Base-by-base conservation (phyloP, 306 rosid species). In the Begonia fuchsioides region DNA sequence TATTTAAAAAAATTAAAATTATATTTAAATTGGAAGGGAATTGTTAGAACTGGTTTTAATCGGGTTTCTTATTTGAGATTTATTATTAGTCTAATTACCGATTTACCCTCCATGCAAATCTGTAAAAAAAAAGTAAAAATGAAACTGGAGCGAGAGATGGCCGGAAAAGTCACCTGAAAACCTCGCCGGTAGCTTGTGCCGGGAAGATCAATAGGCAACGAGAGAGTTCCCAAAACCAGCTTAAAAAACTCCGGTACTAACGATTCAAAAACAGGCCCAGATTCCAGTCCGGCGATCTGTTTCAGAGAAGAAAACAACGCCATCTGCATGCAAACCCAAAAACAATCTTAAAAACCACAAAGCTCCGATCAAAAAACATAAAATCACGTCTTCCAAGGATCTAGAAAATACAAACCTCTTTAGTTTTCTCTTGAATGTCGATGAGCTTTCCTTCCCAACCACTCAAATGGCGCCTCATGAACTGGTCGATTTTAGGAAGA, bases 201-300 rank as follows among this genome's bases (percentile, higher is more conserved):
- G 0, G 98, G 98, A 68, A 90, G 77, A 39, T 84, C 78, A 62
- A 90, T 90, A 8, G 98, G 98, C 55, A 90, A 70, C 19, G 98
- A 90, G 15, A 90, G 44, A 7, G 98, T 90, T 15, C 98, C 98
- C 38, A 85, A 51, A 50, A 90, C 98, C 0, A 90, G 87, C 63
- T 85, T 81, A 38, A 81, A 90, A 63, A 85, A 90, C 80, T 85
- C 95, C 11, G 82, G 58, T 72, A 67, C 75, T 76, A 90, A 72
- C 32, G 74, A 60, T 16, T 58, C 50, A 18, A 71, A 58, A 17
- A 75, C 49, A 17, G 84, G 55, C 49, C 70, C 54, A 3, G 81
- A 71, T 39, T 81, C 87, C 26, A 67, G 65, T 10, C 92, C 77
- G 0, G 95, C 98, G 60, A 81, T 69, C 67, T 90, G 98, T 74